Conservation (phyloP, 805 yeast species). For the Yamadazyma endophytica region DNA sequence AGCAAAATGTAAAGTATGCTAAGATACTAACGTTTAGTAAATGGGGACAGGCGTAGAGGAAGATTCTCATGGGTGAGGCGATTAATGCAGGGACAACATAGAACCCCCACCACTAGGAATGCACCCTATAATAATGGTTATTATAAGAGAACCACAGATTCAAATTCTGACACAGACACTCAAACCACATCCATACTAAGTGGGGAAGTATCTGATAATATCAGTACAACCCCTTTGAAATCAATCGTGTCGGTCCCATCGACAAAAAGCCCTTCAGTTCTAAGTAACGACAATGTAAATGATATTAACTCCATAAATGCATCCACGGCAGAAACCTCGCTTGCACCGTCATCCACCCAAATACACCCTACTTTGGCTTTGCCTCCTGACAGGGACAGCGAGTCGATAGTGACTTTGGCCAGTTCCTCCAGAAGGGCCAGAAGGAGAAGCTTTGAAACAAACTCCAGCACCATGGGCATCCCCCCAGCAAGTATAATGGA, state of each 20-base stretch:
- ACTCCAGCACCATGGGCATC: constrained; percentile 64
- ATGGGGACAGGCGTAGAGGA: constrained; percentile 10
- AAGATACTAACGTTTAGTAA: constrained; percentile 1
- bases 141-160: constrained; percentile 1
- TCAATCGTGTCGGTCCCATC: constrained; percentile 41
- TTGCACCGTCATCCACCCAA: constrained; percentile 35
- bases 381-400: constrained; percentile 37
- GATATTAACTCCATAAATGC: constrained; percentile 33
- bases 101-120: constrained; percentile 1
- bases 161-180: constrained; percentile 4
- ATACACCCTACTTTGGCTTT: constrained; percentile 24
- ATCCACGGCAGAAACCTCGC: constrained; percentile 49
- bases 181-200: background rate
- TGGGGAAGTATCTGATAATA: constrained; percentile 30
- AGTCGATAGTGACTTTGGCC: constrained; percentile 41
- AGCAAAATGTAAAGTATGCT: too few species aligned
- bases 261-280: constrained; percentile 35
- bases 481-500: constrained; percentile 73
- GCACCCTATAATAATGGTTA: constrained; percentile 2
- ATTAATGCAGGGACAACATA: constrained; percentile 12
- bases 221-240: constrained; percentile 46
- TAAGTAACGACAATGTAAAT: constrained; percentile 24
- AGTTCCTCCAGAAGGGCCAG: constrained; percentile 34
- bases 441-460: constrained; percentile 46
- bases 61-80: constrained; percentile 14